Conservation (phyloP, 495 filamentous ascomycete genomes). For the Hypoxylon trugodes region DNA sequence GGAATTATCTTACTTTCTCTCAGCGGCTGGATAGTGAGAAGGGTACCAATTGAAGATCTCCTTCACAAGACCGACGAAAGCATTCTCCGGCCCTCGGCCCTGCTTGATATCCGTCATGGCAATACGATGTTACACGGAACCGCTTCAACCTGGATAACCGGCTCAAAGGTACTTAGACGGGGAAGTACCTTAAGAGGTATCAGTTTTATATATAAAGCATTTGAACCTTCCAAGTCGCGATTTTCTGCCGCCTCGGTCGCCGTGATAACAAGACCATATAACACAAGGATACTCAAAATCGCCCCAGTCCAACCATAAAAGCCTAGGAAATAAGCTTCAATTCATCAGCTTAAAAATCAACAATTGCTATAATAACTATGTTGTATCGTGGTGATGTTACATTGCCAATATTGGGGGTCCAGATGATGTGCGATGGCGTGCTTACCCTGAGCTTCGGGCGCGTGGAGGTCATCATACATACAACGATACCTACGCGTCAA, state of each 20-base stretch:
- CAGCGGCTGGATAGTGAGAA: constrained; percentile 50
- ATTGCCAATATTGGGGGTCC: constrained; percentile 1
- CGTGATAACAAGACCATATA: constrained; percentile 1
- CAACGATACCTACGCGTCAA: constrained; percentile 3
- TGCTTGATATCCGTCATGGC: constrained; percentile 29
- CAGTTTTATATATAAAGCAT: neutral
- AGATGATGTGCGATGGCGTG: constrained; percentile 49
- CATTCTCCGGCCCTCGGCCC: constrained; percentile 20
- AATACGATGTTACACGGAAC: neutral
- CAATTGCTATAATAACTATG: constrained; percentile 2
- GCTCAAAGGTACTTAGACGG: too few relatives aligned
- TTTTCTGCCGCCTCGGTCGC: neutral
- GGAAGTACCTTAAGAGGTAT: too few relatives aligned
- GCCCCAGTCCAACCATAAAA: neutral
- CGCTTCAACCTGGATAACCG: neutral
- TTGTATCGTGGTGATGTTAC: constrained; percentile 8
- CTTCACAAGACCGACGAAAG: constrained; percentile 48
- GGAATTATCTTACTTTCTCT: constrained; percentile 51
- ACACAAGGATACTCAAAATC: neutral
- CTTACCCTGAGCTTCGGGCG: constrained; percentile 31
- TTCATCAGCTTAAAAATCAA: neutral
- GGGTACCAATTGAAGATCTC: constrained; percentile 62
- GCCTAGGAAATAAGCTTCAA: neutral
- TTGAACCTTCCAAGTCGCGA: constrained; percentile 1
- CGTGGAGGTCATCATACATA: constrained; percentile 7